Conservation (phyloP, 169 alveolate species). For the Eimeria praecox region DNA sequence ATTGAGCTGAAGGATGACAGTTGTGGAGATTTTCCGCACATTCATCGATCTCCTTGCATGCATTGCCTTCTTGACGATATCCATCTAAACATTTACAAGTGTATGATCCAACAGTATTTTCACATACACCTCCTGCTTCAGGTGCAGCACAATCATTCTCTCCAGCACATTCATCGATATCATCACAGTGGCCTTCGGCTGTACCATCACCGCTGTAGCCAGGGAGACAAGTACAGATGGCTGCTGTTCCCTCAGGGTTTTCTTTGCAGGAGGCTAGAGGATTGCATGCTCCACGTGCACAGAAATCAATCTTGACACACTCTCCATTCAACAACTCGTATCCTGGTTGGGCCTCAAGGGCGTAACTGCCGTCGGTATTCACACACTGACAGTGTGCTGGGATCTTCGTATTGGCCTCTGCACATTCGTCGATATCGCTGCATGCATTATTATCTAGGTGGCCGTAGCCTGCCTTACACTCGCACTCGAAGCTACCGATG, state of each 20-base stretch:
- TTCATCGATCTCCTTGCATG: conserved; percentile 86
- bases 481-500: conserved; percentile 85
- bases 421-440: conserved; percentile 85
- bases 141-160: conserved; percentile 27
- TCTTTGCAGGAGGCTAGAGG: conserved; percentile 82
- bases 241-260: conserved; percentile 79
- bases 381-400: conserved; percentile 76
- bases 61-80: conserved; percentile 34
- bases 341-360: conserved; percentile 84
- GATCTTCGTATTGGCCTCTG: conserved; percentile 23
- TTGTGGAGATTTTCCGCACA: conserved; percentile 81
- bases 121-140: conserved; percentile 74
- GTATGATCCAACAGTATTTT: conserved; percentile 80
- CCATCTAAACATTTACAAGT: conserved; percentile 77
- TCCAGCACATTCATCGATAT: conserved; percentile 83
- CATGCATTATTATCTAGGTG: conserved; percentile 48
- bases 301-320: conserved; percentile 83
- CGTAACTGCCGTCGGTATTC: conserved; percentile 85
- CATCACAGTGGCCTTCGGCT: conserved; percentile 81
- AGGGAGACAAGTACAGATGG: conserved; percentile 41
- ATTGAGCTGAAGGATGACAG: conserved; percentile 82
- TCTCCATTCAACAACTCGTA: conserved; percentile 71
- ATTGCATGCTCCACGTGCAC: conserved; percentile 78
- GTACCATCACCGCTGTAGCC: conserved; percentile 85
- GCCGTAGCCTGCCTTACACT: conserved; percentile 82